phyloP scores from a whole-genome alignment of 2,329 filamentous ascomycete species.

The Sporothrix variecibatus region DNA sequence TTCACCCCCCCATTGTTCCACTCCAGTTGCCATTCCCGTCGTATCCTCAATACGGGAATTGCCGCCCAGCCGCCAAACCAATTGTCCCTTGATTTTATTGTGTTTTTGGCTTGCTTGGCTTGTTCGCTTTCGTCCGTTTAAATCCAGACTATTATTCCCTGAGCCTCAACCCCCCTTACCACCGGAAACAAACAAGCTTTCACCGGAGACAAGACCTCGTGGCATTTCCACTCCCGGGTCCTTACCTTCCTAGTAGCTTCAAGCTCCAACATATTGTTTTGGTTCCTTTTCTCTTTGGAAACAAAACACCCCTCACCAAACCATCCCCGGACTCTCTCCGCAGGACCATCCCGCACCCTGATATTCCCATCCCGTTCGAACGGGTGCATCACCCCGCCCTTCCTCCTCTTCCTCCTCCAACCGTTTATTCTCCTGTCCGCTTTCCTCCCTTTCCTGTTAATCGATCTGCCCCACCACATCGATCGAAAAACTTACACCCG shows the following conservation, averaged over 20 bases:
- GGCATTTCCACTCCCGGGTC: background rate
- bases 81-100: background rate
- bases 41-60: slow-evolving; percentile 18
- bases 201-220: slow-evolving; percentile 12
- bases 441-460: background rate
- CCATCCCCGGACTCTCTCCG: slow-evolving; percentile 21
- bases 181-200: slow-evolving; percentile 23
- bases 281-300: background rate
- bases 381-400: slow-evolving; percentile 2
- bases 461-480: slow-evolving; percentile 11
- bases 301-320: background rate
- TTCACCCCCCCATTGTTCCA: slow-evolving; percentile 5
- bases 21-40: background rate
- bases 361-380: slow-evolving; percentile 8
- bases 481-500: background rate
- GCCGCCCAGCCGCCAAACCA: slow-evolving; percentile 5
- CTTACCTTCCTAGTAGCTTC: background rate
- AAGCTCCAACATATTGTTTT: background rate
- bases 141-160: slow-evolving; percentile 22
- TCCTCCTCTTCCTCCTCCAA: background rate
- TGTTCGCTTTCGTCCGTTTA: slow-evolving; percentile 24
- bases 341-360: background rate
- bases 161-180: slow-evolving; percentile 13
- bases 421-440: background rate
- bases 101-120: background rate